Conservation (phyloP, 768 basidiomycete genomes). For the Suillus occidentalis region DNA sequence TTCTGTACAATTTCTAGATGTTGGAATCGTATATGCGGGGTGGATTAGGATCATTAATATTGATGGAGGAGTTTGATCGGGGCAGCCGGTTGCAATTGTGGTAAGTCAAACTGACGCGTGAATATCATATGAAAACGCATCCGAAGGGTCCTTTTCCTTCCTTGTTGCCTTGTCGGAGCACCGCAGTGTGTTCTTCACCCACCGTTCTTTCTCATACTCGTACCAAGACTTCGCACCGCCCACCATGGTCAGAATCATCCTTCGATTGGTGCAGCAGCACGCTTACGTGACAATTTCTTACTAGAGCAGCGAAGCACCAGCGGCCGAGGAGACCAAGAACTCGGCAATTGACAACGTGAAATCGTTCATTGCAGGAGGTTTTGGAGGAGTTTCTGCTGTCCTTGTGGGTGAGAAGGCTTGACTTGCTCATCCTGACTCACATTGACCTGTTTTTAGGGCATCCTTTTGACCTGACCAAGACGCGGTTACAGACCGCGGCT, state of each 20-base stretch:
- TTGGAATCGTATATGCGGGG: neutral
- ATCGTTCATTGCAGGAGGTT: conserved; percentile 91
- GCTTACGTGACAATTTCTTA: conserved; percentile 13
- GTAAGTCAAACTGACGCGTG: neutral
- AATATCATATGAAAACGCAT: conserved; percentile 30
- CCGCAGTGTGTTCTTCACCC: conserved; percentile 7
- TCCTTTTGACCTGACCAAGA: conserved; percentile 96
- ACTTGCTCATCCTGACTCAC: neutral
- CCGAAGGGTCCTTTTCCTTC: neutral
- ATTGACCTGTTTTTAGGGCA: conserved; percentile 59
- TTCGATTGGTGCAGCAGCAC: neutral
- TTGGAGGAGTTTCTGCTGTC: conserved; percentile 85
- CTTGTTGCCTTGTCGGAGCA: conserved; percentile 6
- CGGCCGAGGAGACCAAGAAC: conserved; percentile 21
- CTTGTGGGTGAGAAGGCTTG: conserved; percentile 69
- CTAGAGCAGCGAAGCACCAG: conserved; percentile 29
- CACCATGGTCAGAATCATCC: conserved; percentile 26
- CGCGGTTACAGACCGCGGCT: conserved; percentile 90
- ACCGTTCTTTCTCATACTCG: conserved; percentile 7
- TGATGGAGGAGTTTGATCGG: conserved; percentile 14
- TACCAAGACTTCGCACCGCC: conserved; percentile 9
- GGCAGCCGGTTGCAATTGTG: neutral
- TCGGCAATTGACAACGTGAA: conserved; percentile 54
- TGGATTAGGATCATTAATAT: neutral
- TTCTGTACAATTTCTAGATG: neutral